Percentiles rank a stretch among this genome's conserved stretches.
These are phyloP conservation scores for Globisporangium uncinulatum DNA, from an alignment of 352 stramenopile genomes.

Conservation along the genomic window DNA sequence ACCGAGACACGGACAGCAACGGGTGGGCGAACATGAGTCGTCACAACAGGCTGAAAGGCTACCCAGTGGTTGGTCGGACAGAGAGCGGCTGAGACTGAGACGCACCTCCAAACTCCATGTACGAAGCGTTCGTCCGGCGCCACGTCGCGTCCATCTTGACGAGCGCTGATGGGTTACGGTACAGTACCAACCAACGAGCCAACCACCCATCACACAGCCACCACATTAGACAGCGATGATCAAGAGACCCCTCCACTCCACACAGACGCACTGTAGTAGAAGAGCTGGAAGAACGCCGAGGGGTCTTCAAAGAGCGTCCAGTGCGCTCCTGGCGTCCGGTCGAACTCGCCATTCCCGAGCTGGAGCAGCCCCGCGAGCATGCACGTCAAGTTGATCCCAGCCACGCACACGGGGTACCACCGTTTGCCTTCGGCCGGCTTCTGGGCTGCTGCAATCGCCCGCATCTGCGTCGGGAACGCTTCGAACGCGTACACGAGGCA, in stretches of 20 bases:
- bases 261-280: slow-evolving; percentile 34
- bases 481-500: slow-evolving; percentile 83
- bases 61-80: not conserved
- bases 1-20: slow-evolving; percentile 2
- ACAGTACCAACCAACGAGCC: too few relatives aligned
- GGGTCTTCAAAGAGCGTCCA: slow-evolving; percentile 83
- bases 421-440: slow-evolving; percentile 36
- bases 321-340: slow-evolving; percentile 29
- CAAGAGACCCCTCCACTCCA: not conserved
- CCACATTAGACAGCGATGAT: not conserved
- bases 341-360: slow-evolving; percentile 60
- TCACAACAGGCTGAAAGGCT: not conserved
- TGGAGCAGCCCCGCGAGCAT: slow-evolving; percentile 62
- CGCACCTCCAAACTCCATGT: slow-evolving; percentile 84
- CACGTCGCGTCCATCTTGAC: slow-evolving; percentile 83
- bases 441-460: slow-evolving; percentile 46
- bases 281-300: slow-evolving; percentile 79
- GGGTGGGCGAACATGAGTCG: not conserved
- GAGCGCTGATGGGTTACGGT: too few relatives aligned
- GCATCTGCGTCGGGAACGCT: slow-evolving; percentile 64
- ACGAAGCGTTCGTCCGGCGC: slow-evolving; percentile 72
- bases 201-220: not conserved
- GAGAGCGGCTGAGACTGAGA: not conserved
- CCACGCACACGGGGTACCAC: slow-evolving; percentile 81
- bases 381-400: slow-evolving; percentile 83